These are phyloP conservation scores for Amphichorda felina DNA, from an alignment of 2,329 filamentous ascomycete species.

Conservation along the genomic window DNA sequence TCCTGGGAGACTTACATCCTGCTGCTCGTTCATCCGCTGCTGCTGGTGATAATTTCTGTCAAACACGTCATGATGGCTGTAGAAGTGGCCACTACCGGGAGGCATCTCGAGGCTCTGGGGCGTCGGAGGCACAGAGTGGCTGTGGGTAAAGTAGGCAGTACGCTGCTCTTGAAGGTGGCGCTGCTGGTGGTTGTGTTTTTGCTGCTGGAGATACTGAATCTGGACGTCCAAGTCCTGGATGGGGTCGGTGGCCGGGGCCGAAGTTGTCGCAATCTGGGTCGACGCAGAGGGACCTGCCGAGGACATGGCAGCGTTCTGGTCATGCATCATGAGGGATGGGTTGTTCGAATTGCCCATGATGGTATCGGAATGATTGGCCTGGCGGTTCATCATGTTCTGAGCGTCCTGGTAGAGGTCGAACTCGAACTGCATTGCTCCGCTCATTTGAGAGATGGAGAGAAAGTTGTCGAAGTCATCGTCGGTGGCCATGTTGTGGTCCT, in stretches of 20 bases:
- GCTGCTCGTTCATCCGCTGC: slow-evolving; percentile 55
- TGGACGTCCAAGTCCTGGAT: slow-evolving; percentile 52
- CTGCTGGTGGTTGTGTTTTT: slow-evolving; percentile 50
- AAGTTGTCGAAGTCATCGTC: slow-evolving; percentile 56
- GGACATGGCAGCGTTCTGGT: slow-evolving; percentile 21
- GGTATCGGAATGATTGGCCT: slow-evolving; percentile 16
- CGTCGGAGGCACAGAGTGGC: slow-evolving; percentile 61
- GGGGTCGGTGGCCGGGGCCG: slow-evolving; percentile 29
- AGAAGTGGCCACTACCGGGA: slow-evolving; percentile 44
- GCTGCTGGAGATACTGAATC: slow-evolving; percentile 53
- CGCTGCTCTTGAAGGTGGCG: slow-evolving; percentile 46
- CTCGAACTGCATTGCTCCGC: slow-evolving; percentile 44
- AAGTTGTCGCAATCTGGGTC: slow-evolving; percentile 27
- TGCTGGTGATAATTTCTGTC: slow-evolving; percentile 54
- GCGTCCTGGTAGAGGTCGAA: slow-evolving; percentile 30
- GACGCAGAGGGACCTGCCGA: background rate
- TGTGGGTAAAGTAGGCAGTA: slow-evolving; percentile 41
- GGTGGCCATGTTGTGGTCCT: slow-evolving; percentile 40
- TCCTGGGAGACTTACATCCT: slow-evolving; percentile 39
- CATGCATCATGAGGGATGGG: slow-evolving; percentile 21
- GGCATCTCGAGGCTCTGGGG: slow-evolving; percentile 73
- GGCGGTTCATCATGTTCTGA: slow-evolving; percentile 16
- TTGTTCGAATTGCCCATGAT: slow-evolving; percentile 19
- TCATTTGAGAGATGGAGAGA: slow-evolving; percentile 39
- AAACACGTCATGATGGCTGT: slow-evolving; percentile 49